phyloP scores from a whole-genome alignment of 2,329 filamentous ascomycete species.

The Talaromyces sp. region DNA sequence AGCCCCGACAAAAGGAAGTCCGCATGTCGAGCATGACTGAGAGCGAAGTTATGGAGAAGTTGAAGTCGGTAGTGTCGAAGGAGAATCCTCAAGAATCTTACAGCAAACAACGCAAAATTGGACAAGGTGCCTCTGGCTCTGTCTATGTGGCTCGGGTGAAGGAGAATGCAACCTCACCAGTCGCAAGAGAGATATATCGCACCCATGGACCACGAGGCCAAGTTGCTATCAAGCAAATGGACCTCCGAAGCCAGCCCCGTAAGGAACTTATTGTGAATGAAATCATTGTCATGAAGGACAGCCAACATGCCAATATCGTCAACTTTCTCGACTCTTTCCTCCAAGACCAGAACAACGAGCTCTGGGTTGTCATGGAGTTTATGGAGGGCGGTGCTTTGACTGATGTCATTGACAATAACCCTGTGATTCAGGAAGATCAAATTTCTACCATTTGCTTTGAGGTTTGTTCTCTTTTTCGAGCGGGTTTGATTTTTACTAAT shows the following conservation, averaged over 20 bases:
- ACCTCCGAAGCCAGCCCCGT: slow-evolving; percentile 89
- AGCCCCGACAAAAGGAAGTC: slow-evolving; percentile 81
- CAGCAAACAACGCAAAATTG: slow-evolving; percentile 99
- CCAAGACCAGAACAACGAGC: slow-evolving; percentile 85
- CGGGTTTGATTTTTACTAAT: neutral
- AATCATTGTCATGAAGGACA: slow-evolving; percentile 99
- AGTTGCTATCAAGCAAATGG: slow-evolving; percentile 99
- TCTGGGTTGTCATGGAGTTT: slow-evolving; percentile 99
- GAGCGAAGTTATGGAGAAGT: slow-evolving; percentile 90
- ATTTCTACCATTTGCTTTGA: slow-evolving; percentile 96
- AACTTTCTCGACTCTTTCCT: slow-evolving; percentile 97
- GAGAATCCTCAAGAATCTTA: slow-evolving; percentile 93
- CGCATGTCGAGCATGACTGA: slow-evolving; percentile 99
- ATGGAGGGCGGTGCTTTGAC: slow-evolving; percentile 98
- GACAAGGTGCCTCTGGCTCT: slow-evolving; percentile 93
- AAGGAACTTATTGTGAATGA: slow-evolving; percentile 99
- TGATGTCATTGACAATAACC: slow-evolving; percentile 98
- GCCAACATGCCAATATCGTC: slow-evolving; percentile 95
- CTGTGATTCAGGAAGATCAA: slow-evolving; percentile 88
- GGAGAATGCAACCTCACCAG: slow-evolving; percentile 73
- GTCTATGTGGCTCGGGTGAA: slow-evolving; percentile 97
- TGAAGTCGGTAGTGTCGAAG: slow-evolving; percentile 91
- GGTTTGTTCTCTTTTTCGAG: slow-evolving; percentile 50
- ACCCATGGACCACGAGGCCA: slow-evolving; percentile 77
- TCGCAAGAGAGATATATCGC: slow-evolving; percentile 72